phyloP scores from a whole-genome alignment of 306 rosid species.

The Gastrolobium bilobum region DNA sequence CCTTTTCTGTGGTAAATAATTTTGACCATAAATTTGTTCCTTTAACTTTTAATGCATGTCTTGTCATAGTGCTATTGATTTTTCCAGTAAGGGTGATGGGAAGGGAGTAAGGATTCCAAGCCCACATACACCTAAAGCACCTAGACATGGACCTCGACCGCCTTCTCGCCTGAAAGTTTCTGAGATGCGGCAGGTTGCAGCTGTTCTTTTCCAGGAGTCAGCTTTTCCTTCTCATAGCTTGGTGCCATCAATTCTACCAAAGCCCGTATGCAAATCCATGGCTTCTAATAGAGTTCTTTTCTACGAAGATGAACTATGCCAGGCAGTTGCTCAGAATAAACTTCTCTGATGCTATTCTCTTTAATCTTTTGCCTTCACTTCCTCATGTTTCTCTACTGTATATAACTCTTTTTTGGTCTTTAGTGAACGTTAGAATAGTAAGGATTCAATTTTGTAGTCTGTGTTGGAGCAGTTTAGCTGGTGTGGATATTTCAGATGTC shows the following conservation, averaged over 20 bases:
- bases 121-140: constrained; percentile 94
- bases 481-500: constrained; percentile 64
- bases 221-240: constrained; percentile 76
- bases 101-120: constrained; percentile 65
- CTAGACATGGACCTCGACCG: constrained; percentile 90
- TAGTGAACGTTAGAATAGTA: constrained; percentile 56
- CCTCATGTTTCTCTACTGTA: constrained; percentile 50
- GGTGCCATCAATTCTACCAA: constrained; percentile 76
- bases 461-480: constrained; percentile 64
- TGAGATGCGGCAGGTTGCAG: constrained; percentile 92
- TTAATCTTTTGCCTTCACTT: background rate
- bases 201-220: constrained; percentile 91
- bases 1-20: constrained; percentile 72
- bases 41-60: constrained; percentile 6
- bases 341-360: constrained; percentile 65
- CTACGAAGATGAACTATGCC: constrained; percentile 94
- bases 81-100: constrained; percentile 78
- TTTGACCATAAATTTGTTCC: background rate
- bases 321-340: constrained; percentile 97
- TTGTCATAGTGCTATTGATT: constrained; percentile 22
- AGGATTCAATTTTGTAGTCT: constrained; percentile 71
- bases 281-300: constrained; percentile 91
- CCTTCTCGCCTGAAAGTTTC: constrained; percentile 90
- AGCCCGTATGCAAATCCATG: constrained; percentile 87
- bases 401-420: constrained; percentile 58